phyloP scores from a whole-genome alignment of 129 eudicot genomes.

The Mikania micrantha region DNA sequence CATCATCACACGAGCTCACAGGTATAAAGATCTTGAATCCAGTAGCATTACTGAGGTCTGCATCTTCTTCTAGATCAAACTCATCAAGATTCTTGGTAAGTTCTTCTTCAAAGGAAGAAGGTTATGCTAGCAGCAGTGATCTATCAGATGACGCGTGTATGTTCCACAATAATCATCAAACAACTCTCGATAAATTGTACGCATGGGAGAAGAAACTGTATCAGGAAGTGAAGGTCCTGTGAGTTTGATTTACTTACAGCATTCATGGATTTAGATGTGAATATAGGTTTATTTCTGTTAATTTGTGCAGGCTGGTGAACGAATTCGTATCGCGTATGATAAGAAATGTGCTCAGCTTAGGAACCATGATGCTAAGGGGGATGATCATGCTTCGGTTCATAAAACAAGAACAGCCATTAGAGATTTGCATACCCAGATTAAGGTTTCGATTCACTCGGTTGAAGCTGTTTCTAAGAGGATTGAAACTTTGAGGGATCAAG shows the following conservation, averaged over 20 bases:
- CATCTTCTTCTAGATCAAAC: slow-evolving; percentile 84
- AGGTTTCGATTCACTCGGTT: slow-evolving; percentile 92
- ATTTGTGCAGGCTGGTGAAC: slow-evolving; percentile 71
- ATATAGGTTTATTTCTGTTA: background rate
- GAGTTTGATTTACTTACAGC: too few relatives aligned
- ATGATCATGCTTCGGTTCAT: slow-evolving; percentile 58
- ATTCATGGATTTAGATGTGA: background rate
- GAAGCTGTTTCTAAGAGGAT: slow-evolving; percentile 93
- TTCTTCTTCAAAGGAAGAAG: slow-evolving; percentile 65
- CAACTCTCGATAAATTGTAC: slow-evolving; percentile 72
- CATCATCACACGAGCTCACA: slow-evolving; percentile 64
- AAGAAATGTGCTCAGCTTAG: slow-evolving; percentile 79
- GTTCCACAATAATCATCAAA: slow-evolving; percentile 75
- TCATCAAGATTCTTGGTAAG: slow-evolving; percentile 72
- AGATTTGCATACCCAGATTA: slow-evolving; percentile 76
- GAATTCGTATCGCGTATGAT: slow-evolving; percentile 76
- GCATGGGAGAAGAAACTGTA: slow-evolving; percentile 97
- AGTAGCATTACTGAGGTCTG: slow-evolving; percentile 83
- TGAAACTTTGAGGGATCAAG: slow-evolving; percentile 88
- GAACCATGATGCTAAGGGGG: slow-evolving; percentile 83
- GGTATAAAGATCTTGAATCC: slow-evolving; percentile 95
- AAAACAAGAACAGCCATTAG: slow-evolving; percentile 75
- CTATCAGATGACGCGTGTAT: slow-evolving; percentile 59
- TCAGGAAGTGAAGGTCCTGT: slow-evolving; percentile 98
- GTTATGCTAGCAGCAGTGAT: slow-evolving; percentile 69